These are phyloP conservation scores for Nannizziopsis arthrosporioides DNA, from an alignment of 2,329 filamentous ascomycete species.

Conservation along the genomic window DNA sequence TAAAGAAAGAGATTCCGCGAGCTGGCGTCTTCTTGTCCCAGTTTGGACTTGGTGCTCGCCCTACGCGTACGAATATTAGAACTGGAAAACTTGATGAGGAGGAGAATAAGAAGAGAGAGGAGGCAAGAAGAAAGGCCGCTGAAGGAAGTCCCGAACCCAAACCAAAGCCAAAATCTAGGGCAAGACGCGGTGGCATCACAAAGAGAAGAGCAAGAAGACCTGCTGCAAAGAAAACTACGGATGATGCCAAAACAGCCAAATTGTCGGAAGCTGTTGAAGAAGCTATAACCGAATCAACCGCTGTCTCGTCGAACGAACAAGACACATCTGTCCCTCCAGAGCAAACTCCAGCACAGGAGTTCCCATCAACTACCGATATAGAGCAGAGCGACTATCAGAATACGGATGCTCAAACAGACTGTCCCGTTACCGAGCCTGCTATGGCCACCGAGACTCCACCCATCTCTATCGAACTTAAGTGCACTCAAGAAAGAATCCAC, in stretches of 20 bases:
- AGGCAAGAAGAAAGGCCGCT: no score
- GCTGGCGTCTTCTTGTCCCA: slow-evolving; percentile 3
- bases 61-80: slow-evolving; percentile 2
- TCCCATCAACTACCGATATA: background rate
- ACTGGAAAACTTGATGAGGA: slow-evolving; percentile 4
- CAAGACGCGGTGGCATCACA: slow-evolving; percentile 1
- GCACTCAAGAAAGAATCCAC: slow-evolving; percentile 22
- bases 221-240: slow-evolving; percentile 11
- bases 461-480: slow-evolving; percentile 16
- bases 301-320: slow-evolving; percentile 15
- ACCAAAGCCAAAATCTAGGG: slow-evolving; percentile 2
- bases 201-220: slow-evolving; percentile 4
- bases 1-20: background rate
- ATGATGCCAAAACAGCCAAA: slow-evolving; percentile 12
- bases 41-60: slow-evolving; percentile 5
- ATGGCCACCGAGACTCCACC: slow-evolving; percentile 5
- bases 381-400: slow-evolving; percentile 8
- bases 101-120: background rate
- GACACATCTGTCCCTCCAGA: slow-evolving; percentile 10
- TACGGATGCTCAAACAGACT: slow-evolving; percentile 12
- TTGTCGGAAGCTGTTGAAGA: slow-evolving; percentile 10
- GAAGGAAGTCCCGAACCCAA: no score
- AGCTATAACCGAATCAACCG: slow-evolving; percentile 15
- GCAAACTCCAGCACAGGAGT: slow-evolving; percentile 1
- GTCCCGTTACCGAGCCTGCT: slow-evolving; percentile 10